These are phyloP conservation scores for Collybia nuda DNA, from an alignment of 768 basidiomycete genomes.

Conservation along the genomic window DNA sequence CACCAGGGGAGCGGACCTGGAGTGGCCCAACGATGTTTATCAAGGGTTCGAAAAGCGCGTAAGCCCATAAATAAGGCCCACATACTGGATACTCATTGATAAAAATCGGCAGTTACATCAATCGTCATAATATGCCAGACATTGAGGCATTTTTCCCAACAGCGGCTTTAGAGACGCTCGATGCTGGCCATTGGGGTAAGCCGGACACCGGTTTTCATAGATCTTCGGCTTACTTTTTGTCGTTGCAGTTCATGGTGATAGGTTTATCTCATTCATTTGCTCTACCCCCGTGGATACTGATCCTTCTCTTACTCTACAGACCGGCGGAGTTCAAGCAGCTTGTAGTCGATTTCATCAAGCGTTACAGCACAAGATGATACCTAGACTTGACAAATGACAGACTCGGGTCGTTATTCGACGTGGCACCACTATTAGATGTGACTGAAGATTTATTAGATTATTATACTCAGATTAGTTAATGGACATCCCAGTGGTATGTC, in stretches of 20 bases:
- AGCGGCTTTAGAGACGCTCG: conserved; percentile 57
- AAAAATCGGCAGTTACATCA: conserved; percentile 57
- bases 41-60: conserved; percentile 77
- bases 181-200: conserved; percentile 84
- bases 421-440: too few species aligned
- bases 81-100: not conserved
- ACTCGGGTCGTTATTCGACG: too few species aligned
- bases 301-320: not conserved
- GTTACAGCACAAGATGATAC: too few species aligned
- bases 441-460: too few species aligned
- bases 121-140: conserved; percentile 60
- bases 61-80: conserved; percentile 16
- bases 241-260: conserved; percentile 70
- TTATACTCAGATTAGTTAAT: too few species aligned
- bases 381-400: too few species aligned
- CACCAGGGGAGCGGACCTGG: conserved; percentile 48
- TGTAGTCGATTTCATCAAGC: conserved; percentile 20
- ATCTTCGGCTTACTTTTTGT: not conserved
- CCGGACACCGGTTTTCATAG: not conserved
- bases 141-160: conserved; percentile 71
- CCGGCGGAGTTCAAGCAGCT: conserved; percentile 50
- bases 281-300: too few species aligned
- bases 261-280: conserved; percentile 20
- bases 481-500: too few species aligned
- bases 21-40: conserved; percentile 64